Evolutionary conservation across 768 basidiomycete species (phyloP), one percentile per base, ranked within the genome.

Genomic region (Dioszegia crocea): DNA sequence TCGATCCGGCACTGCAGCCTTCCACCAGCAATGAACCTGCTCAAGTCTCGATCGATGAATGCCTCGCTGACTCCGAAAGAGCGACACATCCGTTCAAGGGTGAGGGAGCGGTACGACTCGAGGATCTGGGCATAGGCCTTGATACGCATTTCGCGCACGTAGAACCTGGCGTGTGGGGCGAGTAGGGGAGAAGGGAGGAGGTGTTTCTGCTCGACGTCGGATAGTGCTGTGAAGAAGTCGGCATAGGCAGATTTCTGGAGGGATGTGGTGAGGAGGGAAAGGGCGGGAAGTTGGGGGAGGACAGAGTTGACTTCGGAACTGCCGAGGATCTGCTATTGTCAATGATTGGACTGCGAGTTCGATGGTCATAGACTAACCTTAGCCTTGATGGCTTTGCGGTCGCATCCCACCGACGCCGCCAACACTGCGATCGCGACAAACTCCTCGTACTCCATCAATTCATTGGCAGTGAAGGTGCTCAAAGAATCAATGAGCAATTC

Each of bases 61-160:
- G 86, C 85, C 26, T 86, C 82, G 45, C 85, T 85, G 33, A 98
- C 93, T 23, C 94, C 94, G 63, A 98, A 98, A 21, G 92, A 90
- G 1, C 82, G 79, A 48, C 85, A 83, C 63, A 98, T 82, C 67
- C 88, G 89, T 51, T 91, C 87, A 21, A 99, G 80, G 1, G 94
- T 97, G 43, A 98, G 81, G 56, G 86, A 88, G 36, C 87, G 83
- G 75, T 98, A 99, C 10, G 84, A 86, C 75, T 97, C 90, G n/a
- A 99, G 81, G 4, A 97, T 81, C 70, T 98, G 94, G 26, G 82
- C 79, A 78, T 96, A 98, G 0, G 93, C 92, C 19, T 88, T 84
- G 64, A 98, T 91, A 31, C 96, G 86, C 89, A 97, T 91, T 77
- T 97, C 94, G 58, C 94, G 87, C 29, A 92, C 83, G 76, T 96